Evolutionary conservation across 1,139 yeast genomes (phyloP), one percentile per base, ranked within the genome.

Genomic region (Suhomyces panamericanus): DNA sequence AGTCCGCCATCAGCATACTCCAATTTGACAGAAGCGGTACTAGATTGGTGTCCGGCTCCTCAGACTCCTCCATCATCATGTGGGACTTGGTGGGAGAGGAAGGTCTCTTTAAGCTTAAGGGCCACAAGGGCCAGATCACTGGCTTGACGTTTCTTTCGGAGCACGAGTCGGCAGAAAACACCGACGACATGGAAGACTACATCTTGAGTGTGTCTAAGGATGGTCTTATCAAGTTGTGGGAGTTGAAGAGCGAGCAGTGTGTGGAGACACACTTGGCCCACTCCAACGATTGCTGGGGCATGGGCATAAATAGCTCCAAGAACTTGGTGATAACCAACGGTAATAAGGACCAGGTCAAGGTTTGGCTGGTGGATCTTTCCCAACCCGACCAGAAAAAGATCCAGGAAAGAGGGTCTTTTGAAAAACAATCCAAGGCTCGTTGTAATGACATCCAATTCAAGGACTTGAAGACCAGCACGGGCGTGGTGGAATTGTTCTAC

Each of bases 71-170:
- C 46, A 81, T 93, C 31, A 86, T 95, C 49, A 73, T 91, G 52
- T 93, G 99, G 99, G 99, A 93, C 68, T 78, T 93, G 49, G 93
- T 93, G 9, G 87, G 88, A 12, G 99, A 93, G 71, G 84, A 81
- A 36, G 99, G 99, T 9, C 67, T 91, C 39, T 87, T 80, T 69
- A 85, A 91, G 58, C 74, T 93, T 48, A 81, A 89, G 62, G 91
- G 97, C 6, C 99, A 95, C 63, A 85, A 87, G 61, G 95, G 90
- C 54, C 88, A 84, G 57, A 85, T 93, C 53, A 90, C 96, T 1
- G 95, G 95, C 0, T 55, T 85, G 41, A 61, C 64, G 12, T 75
- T 83, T 43, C 60, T 83, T 37, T 64, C 74, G 4, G 71, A 67
- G 39, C 58, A 62, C 4, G 63, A 64, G 38, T 62, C 62, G 6